Evolutionary conservation across 495 filamentous ascomycete species (phyloP).

Genomic region (Neurospora cerealis): DNA sequence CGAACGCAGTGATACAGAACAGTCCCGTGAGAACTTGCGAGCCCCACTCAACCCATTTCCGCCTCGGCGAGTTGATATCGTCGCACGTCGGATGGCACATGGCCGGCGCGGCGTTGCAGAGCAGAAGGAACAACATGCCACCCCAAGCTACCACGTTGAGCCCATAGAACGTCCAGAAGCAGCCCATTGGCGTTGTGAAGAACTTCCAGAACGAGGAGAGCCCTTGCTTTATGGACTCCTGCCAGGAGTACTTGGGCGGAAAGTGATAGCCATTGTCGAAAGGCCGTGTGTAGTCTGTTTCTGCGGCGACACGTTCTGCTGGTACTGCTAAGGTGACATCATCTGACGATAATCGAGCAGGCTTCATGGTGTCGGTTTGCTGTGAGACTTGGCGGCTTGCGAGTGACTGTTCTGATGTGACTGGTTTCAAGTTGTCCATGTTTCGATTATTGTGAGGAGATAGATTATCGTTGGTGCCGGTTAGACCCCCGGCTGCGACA

Average conservation of each 20-base stretch:
- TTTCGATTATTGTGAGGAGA: not conserved
- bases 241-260: constrained; percentile 54
- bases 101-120: constrained; percentile 62
- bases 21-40: constrained; percentile 75
- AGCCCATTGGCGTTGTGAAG: constrained; percentile 55
- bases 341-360: constrained; percentile 5
- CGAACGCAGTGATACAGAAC: constrained; percentile 82
- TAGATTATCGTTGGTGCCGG: not conserved
- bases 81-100: constrained; percentile 72
- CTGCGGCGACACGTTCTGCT: not conserved
- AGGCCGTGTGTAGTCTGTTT: constrained; percentile 8
- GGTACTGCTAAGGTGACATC: constrained; percentile 4
- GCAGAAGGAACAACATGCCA: constrained; percentile 78
- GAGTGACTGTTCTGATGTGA: not conserved
- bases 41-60: constrained; percentile 77
- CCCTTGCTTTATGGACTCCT: constrained; percentile 45
- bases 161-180: constrained; percentile 66
- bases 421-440: not conserved
- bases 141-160: constrained; percentile 82
- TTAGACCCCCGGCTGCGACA: not conserved
- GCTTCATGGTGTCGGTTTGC: not conserved
- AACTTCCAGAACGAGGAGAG: constrained; percentile 47
- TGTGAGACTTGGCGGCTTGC: not conserved
- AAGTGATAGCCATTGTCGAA: constrained; percentile 58
- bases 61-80: constrained; percentile 59